Conservation (phyloP, 2,329 filamentous ascomycete species). For the Ophiocordyceps australis region DNA sequence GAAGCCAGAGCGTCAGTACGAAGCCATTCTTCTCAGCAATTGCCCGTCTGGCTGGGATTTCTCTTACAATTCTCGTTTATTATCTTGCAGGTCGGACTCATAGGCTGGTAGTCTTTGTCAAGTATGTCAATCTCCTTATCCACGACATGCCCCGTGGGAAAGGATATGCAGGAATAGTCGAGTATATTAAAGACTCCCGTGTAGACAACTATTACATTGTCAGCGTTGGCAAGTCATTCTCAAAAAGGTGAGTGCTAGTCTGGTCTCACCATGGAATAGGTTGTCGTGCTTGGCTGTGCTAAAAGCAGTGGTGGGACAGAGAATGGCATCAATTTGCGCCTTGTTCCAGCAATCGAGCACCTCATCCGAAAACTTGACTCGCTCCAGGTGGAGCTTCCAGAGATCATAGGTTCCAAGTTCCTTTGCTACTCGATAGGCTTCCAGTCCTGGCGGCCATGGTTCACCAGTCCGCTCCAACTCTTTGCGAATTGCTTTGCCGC, state of each 20-base stretch:
- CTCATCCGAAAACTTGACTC: constrained; percentile 23
- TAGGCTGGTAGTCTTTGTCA: constrained; percentile 11
- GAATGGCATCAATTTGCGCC: constrained; percentile 38
- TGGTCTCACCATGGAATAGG: constrained; percentile 24
- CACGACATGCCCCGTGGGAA: constrained; percentile 21
- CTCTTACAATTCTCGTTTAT: constrained; percentile 24
- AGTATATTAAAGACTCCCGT: constrained; percentile 30
- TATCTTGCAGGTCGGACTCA: constrained; percentile 16
- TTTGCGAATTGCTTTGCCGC: constrained; percentile 19
- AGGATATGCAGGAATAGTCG: constrained; percentile 27
- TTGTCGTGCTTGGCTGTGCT: constrained; percentile 21
- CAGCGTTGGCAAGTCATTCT: background rate
- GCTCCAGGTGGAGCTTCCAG: constrained; percentile 27
- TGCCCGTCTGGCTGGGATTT: background rate
- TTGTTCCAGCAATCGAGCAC: constrained; percentile 26
- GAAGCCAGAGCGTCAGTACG: background rate
- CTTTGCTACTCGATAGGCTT: constrained; percentile 10
- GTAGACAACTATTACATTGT: constrained; percentile 20
- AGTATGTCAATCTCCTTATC: constrained; percentile 19
- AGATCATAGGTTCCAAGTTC: constrained; percentile 24
- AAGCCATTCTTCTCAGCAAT: background rate
- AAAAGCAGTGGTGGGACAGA: constrained; percentile 36
- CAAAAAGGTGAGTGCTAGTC: no score
- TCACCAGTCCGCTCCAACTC: constrained; percentile 22
- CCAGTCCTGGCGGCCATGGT: constrained; percentile 20